Evolutionary conservation across 2,329 filamentous ascomycete species (phyloP).

Genomic region (Trichoderma polysporum): DNA sequence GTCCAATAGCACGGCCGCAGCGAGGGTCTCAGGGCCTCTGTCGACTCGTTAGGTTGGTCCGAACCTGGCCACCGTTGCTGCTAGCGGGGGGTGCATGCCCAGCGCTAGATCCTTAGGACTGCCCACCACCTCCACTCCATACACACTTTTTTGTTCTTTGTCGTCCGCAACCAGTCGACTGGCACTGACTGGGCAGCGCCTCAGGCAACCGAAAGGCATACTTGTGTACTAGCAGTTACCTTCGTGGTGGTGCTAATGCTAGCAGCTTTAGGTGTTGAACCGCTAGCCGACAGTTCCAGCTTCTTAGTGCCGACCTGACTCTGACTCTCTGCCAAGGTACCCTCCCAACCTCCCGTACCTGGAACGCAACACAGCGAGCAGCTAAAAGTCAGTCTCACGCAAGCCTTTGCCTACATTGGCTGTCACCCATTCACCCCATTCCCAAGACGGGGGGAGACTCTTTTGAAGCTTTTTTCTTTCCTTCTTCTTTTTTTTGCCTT

Average conservation of each 20-base stretch:
- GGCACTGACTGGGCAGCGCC: neutral
- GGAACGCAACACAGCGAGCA: neutral
- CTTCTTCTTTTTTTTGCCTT: neutral
- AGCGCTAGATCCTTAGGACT: neutral
- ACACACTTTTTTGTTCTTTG: neutral
- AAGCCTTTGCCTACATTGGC: neutral
- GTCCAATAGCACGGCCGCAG: conserved; percentile 10
- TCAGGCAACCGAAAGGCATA: neutral
- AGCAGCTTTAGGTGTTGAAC: neutral
- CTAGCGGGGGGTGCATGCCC: neutral
- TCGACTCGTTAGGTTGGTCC: conserved; percentile 3
- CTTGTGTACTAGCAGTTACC: too few relatives aligned
- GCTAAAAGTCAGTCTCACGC: too few relatives aligned
- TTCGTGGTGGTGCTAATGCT: too few relatives aligned
- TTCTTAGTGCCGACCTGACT: neutral
- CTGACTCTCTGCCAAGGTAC: neutral
- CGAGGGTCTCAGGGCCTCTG: too few relatives aligned
- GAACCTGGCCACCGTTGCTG: conserved; percentile 16
- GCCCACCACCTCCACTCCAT: neutral
- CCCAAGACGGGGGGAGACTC: neutral
- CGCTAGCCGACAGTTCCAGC: neutral
- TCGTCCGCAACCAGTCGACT: conserved; percentile 17
- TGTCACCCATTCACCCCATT: neutral
- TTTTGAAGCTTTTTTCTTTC: neutral
- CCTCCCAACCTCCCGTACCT: neutral